Base-by-base conservation (phyloP, 768 basidiomycete genomes). In the Suillus paluster region DNA sequence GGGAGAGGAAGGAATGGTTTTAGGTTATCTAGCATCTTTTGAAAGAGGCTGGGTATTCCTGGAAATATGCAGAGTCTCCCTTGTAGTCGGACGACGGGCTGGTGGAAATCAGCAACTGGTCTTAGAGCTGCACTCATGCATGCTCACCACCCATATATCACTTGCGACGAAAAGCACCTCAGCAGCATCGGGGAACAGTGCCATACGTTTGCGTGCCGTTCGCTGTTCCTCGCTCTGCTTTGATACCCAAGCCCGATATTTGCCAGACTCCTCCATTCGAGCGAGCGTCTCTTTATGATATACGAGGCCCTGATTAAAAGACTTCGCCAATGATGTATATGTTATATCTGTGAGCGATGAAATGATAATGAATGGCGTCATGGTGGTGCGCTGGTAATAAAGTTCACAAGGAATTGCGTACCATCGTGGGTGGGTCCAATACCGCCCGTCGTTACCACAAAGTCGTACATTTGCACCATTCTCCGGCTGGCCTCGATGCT, bases 401-500 rank as follows among this genome's bases (percentile, higher is more conserved):
- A n/a, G 30, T n/a, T 46, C 15, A 49, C 9, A 38, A 58, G 23
- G 34, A 15, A 53, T 44, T n/a, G 56, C 83, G 60, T 65, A 91
- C 92, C 92, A 70, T 94, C 94, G 69, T 95, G 93, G 14, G 94
- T 96, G 3, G 94, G 92, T 0, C 94, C 94, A 59, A 97, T 94
- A 1, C 96, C 95, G 1, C 96, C 95, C 14, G 87, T 89, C 0
- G 94, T 96, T 58, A 98, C 82, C 33, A 97, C 95, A 67, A 95
- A 88, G 73, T 97, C 96, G 73, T 95, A 96, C 50, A 83, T 84
- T 41, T 81, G 76, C 42, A 90, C 89, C 84, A 99, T 86, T 21
- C 94, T 81, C 63, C 86, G 80, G 39, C 92, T 93, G 7, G 96
- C 95, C 71, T 97, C 93, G 61, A 92, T 80, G 63, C 94, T 95